A percentile compares a stretch with the other conserved stretches of the same genome.
These are phyloP conservation scores for Clausena lansium DNA, from an alignment of 345 rosid genomes.

Conservation along the genomic window DNA sequence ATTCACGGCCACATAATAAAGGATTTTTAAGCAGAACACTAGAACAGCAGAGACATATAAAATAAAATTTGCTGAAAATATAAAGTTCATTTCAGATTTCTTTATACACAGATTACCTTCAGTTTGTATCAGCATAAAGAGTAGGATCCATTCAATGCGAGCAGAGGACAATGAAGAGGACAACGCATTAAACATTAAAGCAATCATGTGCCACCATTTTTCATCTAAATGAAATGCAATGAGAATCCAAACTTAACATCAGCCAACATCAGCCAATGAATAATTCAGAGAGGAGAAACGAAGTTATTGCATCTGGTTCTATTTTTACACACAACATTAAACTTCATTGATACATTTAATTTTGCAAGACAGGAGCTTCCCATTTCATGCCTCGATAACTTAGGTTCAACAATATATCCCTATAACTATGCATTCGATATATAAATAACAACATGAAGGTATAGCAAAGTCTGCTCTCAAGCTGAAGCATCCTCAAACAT, in stretches of 20 bases:
- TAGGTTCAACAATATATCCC: background rate
- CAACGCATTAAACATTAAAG: background rate
- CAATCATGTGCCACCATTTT: background rate
- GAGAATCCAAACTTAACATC: background rate
- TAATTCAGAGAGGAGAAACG: background rate
- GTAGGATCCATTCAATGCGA: background rate
- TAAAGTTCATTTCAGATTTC: no score
- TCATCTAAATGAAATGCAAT: background rate
- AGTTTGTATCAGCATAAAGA: no score
- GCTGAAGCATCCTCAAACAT: conserved; percentile 37
- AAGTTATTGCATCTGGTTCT: background rate
- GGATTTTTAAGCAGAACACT: no score
- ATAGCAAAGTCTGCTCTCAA: conserved; percentile 16
- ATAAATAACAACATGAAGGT: background rate
- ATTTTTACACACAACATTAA: background rate
- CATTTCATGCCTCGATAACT: background rate
- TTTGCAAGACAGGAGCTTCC: background rate
- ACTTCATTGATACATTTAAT: background rate
- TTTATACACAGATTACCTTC: no score
- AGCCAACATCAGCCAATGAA: no score
- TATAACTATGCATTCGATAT: background rate
- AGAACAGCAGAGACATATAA: no score
- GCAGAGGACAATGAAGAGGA: no score
- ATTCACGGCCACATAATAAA: no score
- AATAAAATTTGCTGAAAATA: no score